Evolutionary conservation across 768 basidiomycete genomes (phyloP), one percentile per base, ranked within the genome.

Genomic region (Pulveroboletus sp.): DNA sequence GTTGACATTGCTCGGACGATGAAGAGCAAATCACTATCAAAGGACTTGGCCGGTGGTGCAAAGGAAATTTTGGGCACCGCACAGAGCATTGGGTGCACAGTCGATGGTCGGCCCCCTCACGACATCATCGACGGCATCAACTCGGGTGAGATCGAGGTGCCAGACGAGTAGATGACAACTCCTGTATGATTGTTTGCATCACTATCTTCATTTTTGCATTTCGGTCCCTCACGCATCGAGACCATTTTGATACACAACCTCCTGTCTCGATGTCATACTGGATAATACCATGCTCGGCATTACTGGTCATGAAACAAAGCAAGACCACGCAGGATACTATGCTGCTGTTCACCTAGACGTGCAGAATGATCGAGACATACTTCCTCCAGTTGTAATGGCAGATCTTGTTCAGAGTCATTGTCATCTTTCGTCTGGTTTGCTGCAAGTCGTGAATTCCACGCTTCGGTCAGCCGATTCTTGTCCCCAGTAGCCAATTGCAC

Each of bases 51-150:
- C 5, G 89, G 90, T 39, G 85, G 84, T 52, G 90, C 82, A 58
- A 97, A 97, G 82, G 95, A 99, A 85, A 95, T 99, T 67, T 76
- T 99, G 66, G 95, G 95, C 45, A 99, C 95, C 24, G 91, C 92
- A 47, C 95, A 97, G 78, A 93, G 90, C 53, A 76, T 98, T 59
- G 95, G 95, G 35, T 97, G 94, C 83, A 95, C 94, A 40, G 79
- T 99, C 47, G 93, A 97, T 65, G 94, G 95, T 60, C 79, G 82
- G 69, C 86, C 90, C 29, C 82, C 95, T 49, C 95, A 97, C 72
- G 94, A 95, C 67, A 66, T 97, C 65, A 94, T 95, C 58, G 93
- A 94, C 45, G 82, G 73, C 45, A 92, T 93, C 66, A 80, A 87
- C 74, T 78, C 82, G 51, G 90, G 87, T 47, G 90, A 92, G 69